Percentiles rank a stretch among this genome's conserved stretches.
Evolutionary conservation across 2,329 filamentous ascomycete genomes (phyloP).

Genomic region (Trichoderma asperellum): DNA sequence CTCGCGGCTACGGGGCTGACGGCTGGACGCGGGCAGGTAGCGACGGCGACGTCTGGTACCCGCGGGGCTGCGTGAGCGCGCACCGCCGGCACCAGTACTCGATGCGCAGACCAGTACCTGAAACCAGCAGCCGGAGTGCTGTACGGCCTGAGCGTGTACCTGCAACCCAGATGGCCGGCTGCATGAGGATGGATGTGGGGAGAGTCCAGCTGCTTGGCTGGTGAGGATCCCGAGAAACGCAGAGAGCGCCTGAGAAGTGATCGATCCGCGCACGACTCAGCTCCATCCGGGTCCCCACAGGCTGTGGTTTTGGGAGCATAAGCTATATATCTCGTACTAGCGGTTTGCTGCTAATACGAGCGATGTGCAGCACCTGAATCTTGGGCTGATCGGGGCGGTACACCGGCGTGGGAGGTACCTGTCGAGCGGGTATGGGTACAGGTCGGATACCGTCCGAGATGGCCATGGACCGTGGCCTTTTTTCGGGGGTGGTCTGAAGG

Average conservation of each 20-base stretch:
- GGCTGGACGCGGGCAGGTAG: neutral
- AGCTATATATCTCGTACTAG: neutral
- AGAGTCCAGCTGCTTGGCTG: neutral
- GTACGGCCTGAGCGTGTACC: neutral
- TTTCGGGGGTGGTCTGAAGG: too few relatives aligned
- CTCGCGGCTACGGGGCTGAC: neutral
- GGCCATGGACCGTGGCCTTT: neutral
- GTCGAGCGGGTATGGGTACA: neutral
- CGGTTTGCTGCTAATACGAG: neutral
- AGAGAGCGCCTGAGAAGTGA: conserved; percentile 16
- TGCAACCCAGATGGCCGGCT: neutral
- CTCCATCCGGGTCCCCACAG: conserved; percentile 1
- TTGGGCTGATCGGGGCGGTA: neutral
- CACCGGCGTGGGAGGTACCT: neutral
- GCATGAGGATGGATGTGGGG: neutral
- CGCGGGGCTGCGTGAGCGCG: neutral
- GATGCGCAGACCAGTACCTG: neutral
- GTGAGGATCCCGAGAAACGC: neutral
- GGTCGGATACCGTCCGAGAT: neutral
- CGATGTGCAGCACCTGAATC: neutral
- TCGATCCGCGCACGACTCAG: conserved; percentile 13
- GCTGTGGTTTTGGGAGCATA: neutral
- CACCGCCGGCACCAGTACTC: neutral
- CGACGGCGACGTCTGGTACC: neutral
- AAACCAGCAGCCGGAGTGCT: neutral